A percentile compares a stretch with the other conserved stretches of the same genome.
Conservation (phyloP, 768 basidiomycete genomes). For the Suillus hirtellus region DNA sequence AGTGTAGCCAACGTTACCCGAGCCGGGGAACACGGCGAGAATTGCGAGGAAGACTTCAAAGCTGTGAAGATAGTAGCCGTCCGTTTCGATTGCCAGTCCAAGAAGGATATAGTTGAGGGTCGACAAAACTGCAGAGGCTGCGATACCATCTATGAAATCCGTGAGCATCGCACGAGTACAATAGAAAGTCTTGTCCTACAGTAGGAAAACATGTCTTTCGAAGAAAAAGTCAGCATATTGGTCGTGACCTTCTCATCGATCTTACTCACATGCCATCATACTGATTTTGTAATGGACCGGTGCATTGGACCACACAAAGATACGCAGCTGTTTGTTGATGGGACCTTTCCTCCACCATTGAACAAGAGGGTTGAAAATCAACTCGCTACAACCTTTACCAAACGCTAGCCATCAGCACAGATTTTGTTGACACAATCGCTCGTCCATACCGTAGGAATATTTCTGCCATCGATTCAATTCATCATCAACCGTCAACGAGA, state of each 20-base stretch:
- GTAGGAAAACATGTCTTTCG: constrained; percentile 43
- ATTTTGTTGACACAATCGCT: constrained; percentile 33
- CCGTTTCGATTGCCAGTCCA: constrained; percentile 64
- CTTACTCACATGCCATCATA: constrained; percentile 44
- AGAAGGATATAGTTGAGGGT: constrained; percentile 69
- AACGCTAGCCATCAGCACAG: constrained; percentile 3
- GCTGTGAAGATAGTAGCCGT: constrained; percentile 67
- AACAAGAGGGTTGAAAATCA: constrained; percentile 79
- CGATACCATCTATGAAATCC: constrained; percentile 43
- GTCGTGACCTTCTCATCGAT: not conserved
- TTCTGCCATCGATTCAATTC: constrained; percentile 90
- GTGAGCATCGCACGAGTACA: not conserved
- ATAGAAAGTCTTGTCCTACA: constrained; percentile 29
- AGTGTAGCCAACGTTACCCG: constrained; percentile 67
- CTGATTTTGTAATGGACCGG: constrained; percentile 76
- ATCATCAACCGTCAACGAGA: constrained; percentile 80
- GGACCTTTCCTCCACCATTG: constrained; percentile 62
- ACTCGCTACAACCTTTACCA: constrained; percentile 61
- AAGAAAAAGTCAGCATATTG: not conserved
- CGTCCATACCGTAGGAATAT: constrained; percentile 64
- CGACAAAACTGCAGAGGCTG: constrained; percentile 57
- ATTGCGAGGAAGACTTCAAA: constrained; percentile 76
- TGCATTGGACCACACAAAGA: constrained; percentile 67
- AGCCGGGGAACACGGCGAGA: constrained; percentile 66
- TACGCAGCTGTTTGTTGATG: constrained; percentile 71